A percentile compares a stretch with the other conserved stretches of the same genome.
Conservation (phyloP, 805 yeast genomes). For the Priceomyces melissophilus region DNA sequence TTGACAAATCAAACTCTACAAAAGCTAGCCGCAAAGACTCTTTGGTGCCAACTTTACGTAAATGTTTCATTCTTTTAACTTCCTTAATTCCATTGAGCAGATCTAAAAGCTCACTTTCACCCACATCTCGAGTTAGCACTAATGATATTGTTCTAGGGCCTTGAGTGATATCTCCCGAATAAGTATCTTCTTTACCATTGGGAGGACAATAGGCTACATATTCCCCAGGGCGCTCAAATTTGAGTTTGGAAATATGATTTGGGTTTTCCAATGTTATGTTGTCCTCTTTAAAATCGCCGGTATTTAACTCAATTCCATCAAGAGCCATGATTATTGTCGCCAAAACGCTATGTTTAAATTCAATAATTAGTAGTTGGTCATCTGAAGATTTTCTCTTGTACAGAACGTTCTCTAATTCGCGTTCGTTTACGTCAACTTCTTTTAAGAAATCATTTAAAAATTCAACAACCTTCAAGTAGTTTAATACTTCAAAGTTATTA, state of each 20-base stretch:
- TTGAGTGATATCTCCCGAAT: constrained; percentile 26
- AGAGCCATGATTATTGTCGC: constrained; percentile 56
- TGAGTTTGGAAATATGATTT: constrained; percentile 7
- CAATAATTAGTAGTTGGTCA: constrained; percentile 42
- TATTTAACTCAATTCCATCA: constrained; percentile 28
- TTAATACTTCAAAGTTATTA: constrained; percentile 28
- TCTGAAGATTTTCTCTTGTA: constrained; percentile 34
- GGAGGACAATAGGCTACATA: constrained; percentile 22
- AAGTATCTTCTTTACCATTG: constrained; percentile 15
- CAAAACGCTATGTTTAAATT: constrained; percentile 46
- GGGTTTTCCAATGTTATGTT: neutral
- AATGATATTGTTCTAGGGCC: constrained; percentile 46
- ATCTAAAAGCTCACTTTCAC: constrained; percentile 43
- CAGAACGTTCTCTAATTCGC: constrained; percentile 28
- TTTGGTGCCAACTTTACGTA: constrained; percentile 46
- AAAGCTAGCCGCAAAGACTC: constrained; percentile 59
- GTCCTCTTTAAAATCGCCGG: constrained; percentile 24
- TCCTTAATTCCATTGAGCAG: constrained; percentile 40
- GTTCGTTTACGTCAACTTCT: constrained; percentile 41
- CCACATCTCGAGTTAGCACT: constrained; percentile 42
- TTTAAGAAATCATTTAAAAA: constrained; percentile 44
- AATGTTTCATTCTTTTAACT: constrained; percentile 38
- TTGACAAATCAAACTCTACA: constrained; percentile 32
- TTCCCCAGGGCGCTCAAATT: constrained; percentile 31
- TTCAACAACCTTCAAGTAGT: constrained; percentile 39